Evolutionary conservation across 2,329 filamentous ascomycete species (phyloP).

Genomic region (Microascus cirrosus): DNA sequence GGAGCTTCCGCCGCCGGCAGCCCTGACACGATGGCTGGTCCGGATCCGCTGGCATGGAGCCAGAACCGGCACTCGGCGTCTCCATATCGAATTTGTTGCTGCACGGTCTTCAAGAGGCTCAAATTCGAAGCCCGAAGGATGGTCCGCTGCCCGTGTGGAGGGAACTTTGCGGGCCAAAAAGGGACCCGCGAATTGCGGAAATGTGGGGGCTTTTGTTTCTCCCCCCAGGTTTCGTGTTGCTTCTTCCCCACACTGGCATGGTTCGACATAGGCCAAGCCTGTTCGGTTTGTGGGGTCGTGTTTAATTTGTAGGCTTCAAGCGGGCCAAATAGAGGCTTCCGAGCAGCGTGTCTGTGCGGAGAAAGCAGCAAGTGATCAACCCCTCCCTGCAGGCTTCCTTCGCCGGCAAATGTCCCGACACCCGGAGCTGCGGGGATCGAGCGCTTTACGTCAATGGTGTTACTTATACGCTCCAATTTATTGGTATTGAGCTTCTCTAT

Average conservation of each 20-base stretch:
- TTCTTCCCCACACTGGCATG: background rate
- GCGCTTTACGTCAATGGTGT: background rate
- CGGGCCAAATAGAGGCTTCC: background rate
- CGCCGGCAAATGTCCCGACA: background rate
- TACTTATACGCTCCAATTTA: too few species aligned
- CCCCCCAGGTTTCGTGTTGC: too few species aligned
- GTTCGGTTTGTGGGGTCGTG: background rate
- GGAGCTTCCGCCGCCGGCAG: slow-evolving; percentile 20
- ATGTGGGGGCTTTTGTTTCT: background rate
- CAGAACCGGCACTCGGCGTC: background rate
- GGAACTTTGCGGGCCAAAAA: background rate
- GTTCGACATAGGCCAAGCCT: background rate
- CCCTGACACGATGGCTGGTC: slow-evolving; percentile 18
- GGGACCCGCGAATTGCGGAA: background rate
- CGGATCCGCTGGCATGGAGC: background rate
- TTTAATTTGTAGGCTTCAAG: background rate
- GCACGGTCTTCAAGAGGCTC: background rate
- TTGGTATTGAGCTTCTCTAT: too few species aligned
- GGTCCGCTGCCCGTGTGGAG: background rate
- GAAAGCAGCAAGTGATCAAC: too few species aligned
- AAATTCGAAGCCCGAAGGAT: background rate
- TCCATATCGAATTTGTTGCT: background rate
- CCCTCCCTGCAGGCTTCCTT: background rate
- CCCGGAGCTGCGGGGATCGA: background rate
- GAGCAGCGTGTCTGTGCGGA: background rate